A percentile compares a stretch with the other conserved stretches of the same genome.
Conservation (phyloP, 768 basidiomycete genomes). For the Gymnopilus junonius region DNA sequence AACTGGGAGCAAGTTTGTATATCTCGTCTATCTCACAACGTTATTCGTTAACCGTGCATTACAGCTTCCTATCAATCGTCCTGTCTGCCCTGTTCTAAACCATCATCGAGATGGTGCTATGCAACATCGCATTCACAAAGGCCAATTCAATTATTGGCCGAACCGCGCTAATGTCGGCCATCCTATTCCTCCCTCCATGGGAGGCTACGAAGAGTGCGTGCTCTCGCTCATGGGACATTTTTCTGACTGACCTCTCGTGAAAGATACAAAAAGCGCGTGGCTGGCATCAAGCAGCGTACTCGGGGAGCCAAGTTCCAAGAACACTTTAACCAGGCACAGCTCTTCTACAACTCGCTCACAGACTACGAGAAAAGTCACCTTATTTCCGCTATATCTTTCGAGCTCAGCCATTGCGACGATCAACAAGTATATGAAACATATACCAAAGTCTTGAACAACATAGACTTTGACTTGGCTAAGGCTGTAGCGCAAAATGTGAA, state of each 20-base stretch:
- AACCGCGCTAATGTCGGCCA: constrained; percentile 62
- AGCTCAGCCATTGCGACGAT: constrained; percentile 85
- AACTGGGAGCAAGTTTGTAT: constrained; percentile 71
- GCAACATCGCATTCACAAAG: constrained; percentile 61
- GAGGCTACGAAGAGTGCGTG: constrained; percentile 62
- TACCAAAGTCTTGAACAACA: constrained; percentile 68
- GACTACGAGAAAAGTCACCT: constrained; percentile 75
- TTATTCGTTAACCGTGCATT: not conserved
- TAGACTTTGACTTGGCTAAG: constrained; percentile 76
- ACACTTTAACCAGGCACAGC: constrained; percentile 71
- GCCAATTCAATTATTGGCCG: constrained; percentile 79
- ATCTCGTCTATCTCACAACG: not conserved
- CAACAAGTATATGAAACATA: constrained; percentile 69
- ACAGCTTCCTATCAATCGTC: constrained; percentile 82
- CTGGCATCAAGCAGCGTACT: constrained; percentile 61
- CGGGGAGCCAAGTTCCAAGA: constrained; percentile 80
- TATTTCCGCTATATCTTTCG: constrained; percentile 73
- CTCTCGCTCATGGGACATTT: not conserved
- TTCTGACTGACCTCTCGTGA: constrained; percentile 17
- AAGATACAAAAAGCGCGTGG: constrained; percentile 53
- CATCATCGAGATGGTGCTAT: constrained; percentile 65
- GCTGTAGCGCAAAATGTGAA: constrained; percentile 70
- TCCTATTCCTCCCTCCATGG: constrained; percentile 52
- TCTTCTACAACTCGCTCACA: constrained; percentile 85
- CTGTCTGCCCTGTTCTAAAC: constrained; percentile 76